A percentile compares a stretch with the other conserved stretches of the same genome.
These are phyloP conservation scores for Colletotrichum phormii DNA, from an alignment of 2,329 filamentous ascomycete genomes.

Conservation along the genomic window DNA sequence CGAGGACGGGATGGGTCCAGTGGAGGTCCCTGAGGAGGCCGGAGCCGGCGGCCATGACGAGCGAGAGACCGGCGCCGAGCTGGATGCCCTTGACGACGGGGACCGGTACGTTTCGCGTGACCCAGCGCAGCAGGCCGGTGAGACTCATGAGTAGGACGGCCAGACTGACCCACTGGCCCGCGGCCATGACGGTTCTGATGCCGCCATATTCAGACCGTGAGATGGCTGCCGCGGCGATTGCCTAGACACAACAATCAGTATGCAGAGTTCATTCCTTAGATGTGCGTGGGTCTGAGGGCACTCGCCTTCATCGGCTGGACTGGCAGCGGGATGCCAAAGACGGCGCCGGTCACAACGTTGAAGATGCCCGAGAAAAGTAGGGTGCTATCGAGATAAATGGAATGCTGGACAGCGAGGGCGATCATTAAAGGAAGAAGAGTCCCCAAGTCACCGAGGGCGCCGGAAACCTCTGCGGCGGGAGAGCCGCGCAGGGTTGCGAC, in stretches of 20 bases:
- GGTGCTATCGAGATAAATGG: slow-evolving; percentile 85
- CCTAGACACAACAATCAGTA: slow-evolving; percentile 53
- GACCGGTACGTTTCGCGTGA: slow-evolving; percentile 80
- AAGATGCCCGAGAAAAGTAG: slow-evolving; percentile 89
- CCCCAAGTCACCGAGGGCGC: slow-evolving; percentile 87
- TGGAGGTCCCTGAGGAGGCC: slow-evolving; percentile 74
- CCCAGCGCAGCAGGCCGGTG: slow-evolving; percentile 82
- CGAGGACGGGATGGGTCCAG: slow-evolving; percentile 76
- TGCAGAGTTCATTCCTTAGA: neutral
- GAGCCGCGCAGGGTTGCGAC: slow-evolving; percentile 57
- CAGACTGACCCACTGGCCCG: slow-evolving; percentile 77
- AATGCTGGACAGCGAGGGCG: slow-evolving; percentile 80
- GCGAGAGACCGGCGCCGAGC: slow-evolving; percentile 86
- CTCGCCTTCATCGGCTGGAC: slow-evolving; percentile 84
- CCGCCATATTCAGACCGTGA: slow-evolving; percentile 66
- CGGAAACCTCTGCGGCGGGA: slow-evolving; percentile 81
- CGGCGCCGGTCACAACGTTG: slow-evolving; percentile 83
- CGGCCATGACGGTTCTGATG: slow-evolving; percentile 77
- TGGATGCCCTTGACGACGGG: slow-evolving; percentile 96
- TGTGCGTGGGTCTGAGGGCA: slow-evolving; percentile 39
- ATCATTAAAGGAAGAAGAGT: slow-evolving; percentile 92
- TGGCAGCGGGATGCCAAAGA: slow-evolving; percentile 90
- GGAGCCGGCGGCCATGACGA: slow-evolving; percentile 81
- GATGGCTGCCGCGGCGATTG: slow-evolving; percentile 92
- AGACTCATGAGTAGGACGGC: slow-evolving; percentile 81